Conservation (phyloP, 2,329 filamentous ascomycete species). For the Thermothelomyces thermophilus region DNA sequence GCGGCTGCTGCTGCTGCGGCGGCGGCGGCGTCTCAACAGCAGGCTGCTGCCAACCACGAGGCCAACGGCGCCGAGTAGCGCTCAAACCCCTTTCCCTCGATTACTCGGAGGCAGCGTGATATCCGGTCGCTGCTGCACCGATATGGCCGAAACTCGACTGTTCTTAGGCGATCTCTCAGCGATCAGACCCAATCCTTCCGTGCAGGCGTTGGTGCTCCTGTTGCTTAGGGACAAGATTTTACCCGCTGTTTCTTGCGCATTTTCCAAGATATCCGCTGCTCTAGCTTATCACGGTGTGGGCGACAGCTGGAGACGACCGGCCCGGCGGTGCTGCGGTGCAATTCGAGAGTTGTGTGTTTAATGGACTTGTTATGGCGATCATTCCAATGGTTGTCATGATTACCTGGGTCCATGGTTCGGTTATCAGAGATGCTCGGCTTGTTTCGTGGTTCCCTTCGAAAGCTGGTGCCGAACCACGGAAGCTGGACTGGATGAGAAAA, state of each 20-base stretch:
- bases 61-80: slow-evolving; percentile 46
- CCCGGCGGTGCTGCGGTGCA: slow-evolving; percentile 12
- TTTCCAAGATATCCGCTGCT: slow-evolving; percentile 28
- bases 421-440: not conserved
- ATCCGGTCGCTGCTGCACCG: slow-evolving; percentile 22
- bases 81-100: not conserved
- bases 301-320: slow-evolving; percentile 19
- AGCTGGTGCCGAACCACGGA: not conserved
- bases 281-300: slow-evolving; percentile 20
- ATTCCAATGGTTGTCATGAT: not conserved
- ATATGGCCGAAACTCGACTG: slow-evolving; percentile 17
- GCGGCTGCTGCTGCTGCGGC: no score
- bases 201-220: slow-evolving; percentile 44
- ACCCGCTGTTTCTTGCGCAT: slow-evolving; percentile 35
- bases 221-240: slow-evolving; percentile 41
- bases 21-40: slow-evolving; percentile 34
- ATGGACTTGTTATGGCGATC: slow-evolving; percentile 1
- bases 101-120: slow-evolving; percentile 20
- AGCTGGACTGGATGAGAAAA: not conserved
- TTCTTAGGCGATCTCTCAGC: slow-evolving; percentile 30
- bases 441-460: not conserved
- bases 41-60: slow-evolving; percentile 32
- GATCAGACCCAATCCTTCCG: slow-evolving; percentile 42
- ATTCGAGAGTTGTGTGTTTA: slow-evolving; percentile 4
- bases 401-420: not conserved